Conservation (phyloP, 1,284 basidiomycete species). For the Ceratobasidium sp. region DNA sequence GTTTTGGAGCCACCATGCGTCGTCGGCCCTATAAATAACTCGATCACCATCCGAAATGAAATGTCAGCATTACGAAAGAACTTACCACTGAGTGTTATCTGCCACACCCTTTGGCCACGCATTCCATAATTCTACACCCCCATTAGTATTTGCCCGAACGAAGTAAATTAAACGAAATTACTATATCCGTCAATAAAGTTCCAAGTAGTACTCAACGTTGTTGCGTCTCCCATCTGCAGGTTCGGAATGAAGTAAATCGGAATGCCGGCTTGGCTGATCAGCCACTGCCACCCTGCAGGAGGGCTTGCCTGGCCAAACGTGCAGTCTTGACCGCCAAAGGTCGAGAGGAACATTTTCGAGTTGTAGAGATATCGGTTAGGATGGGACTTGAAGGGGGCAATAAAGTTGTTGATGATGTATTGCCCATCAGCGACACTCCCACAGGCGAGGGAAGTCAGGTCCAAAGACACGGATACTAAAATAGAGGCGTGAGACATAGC, state of each 20-base stretch:
- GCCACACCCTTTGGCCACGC: constrained; percentile 50
- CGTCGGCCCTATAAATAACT: constrained; percentile 34
- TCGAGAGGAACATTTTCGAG: constrained; percentile 55
- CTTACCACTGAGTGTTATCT: constrained; percentile 48
- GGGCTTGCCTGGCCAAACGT: constrained; percentile 30
- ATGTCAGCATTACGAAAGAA: too few species aligned
- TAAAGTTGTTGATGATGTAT: constrained; percentile 51
- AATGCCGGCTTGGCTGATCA: constrained; percentile 15
- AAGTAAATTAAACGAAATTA: constrained; percentile 44
- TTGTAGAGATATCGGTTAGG: constrained; percentile 54
- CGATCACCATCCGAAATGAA: too few species aligned
- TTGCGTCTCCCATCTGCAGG: constrained; percentile 51
- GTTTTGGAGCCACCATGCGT: constrained; percentile 53
- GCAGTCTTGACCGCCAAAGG: constrained; percentile 55
- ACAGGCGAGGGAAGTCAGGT: constrained; percentile 48
- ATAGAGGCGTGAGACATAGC: constrained; percentile 48
- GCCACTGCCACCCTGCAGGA: constrained; percentile 27
- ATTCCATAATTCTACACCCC: constrained; percentile 14
- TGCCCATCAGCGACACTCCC: constrained; percentile 50
- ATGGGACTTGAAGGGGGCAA: constrained; percentile 50
- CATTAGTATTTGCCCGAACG: constrained; percentile 16
- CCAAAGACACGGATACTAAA: constrained; percentile 35
- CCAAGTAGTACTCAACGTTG: constrained; percentile 48
- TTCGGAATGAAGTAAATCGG: constrained; percentile 53
- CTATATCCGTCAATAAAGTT: constrained; percentile 55